Percentiles rank a stretch among this genome's conserved stretches.
phyloP scores from a whole-genome alignment of 2,329 filamentous ascomycete genomes.

The Venturia asperata region DNA sequence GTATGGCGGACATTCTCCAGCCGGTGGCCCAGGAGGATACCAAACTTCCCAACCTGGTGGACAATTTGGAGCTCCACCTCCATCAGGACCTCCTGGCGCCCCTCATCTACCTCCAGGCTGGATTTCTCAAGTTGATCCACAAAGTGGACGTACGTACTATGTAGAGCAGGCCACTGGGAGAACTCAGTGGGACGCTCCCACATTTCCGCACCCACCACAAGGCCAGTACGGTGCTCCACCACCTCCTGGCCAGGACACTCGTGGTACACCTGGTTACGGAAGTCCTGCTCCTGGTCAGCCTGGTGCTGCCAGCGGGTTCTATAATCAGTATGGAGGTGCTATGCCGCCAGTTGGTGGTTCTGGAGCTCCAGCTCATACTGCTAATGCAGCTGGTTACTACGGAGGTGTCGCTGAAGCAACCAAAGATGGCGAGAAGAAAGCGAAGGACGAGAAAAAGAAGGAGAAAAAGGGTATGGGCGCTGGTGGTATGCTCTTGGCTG shows the following conservation, averaged over 20 bases:
- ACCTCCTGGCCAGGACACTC: constrained; percentile 26
- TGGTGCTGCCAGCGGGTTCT: constrained; percentile 9
- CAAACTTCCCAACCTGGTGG: constrained; percentile 21
- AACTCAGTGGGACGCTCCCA: constrained; percentile 58
- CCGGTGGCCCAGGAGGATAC: constrained; percentile 22
- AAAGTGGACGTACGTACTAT: constrained; percentile 57
- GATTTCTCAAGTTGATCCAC: constrained; percentile 56
- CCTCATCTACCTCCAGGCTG: constrained; percentile 55
- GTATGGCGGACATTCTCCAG: constrained; percentile 23
- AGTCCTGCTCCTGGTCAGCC: constrained; percentile 1
- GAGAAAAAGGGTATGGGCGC: constrained; percentile 37
- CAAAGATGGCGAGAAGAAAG: constrained; percentile 19
- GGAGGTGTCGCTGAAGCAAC: constrained; percentile 13
- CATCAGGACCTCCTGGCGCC: constrained; percentile 27
- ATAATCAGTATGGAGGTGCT: constrained; percentile 9
- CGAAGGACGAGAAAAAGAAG: constrained; percentile 27
- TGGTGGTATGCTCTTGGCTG: constrained; percentile 47
- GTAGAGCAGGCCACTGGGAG: constrained; percentile 54
- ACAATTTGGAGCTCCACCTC: constrained; percentile 24
- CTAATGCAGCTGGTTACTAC: constrained; percentile 20
- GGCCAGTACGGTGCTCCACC: constrained; percentile 28
- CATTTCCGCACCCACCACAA: constrained; percentile 24
- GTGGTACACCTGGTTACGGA: constrained; percentile 19
- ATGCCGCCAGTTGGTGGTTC: constrained; percentile 6
- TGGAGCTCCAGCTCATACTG: constrained; percentile 23